These are phyloP conservation scores for Chaetomium globosum DNA, from an alignment of 2,329 filamentous ascomycete species.

Conservation along the genomic window DNA sequence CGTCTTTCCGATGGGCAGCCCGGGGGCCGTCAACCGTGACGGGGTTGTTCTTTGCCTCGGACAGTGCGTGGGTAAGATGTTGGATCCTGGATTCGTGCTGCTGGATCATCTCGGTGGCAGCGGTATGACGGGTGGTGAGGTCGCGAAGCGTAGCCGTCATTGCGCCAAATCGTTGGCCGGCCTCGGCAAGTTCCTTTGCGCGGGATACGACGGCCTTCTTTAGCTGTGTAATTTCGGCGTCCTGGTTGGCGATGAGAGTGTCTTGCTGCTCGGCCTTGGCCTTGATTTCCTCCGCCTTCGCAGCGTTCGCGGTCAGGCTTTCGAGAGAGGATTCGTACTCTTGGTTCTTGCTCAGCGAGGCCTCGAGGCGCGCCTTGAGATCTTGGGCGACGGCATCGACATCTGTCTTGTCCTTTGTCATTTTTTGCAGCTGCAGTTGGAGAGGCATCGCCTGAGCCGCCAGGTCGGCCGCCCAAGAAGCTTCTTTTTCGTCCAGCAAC, in stretches of 20 bases:
- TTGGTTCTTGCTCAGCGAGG: background rate
- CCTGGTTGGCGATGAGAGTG: conserved; percentile 1
- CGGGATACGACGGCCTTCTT: background rate
- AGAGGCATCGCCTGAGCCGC: conserved; percentile 5
- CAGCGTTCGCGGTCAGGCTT: background rate
- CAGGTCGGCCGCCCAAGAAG: conserved; percentile 3
- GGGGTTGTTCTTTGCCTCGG: background rate
- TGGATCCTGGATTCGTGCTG: conserved; percentile 1
- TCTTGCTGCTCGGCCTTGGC: background rate
- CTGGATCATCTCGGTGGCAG: background rate
- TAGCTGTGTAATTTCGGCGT: background rate
- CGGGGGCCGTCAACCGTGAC: background rate
- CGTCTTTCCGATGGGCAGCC: background rate
- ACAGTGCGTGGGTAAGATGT: background rate
- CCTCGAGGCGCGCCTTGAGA: background rate
- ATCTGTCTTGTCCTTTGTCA: background rate
- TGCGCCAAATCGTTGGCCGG: background rate
- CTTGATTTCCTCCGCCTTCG: background rate
- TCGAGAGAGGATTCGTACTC: background rate
- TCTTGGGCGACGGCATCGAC: background rate
- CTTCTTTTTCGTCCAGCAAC: conserved; percentile 8
- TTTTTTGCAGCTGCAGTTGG: conserved; percentile 10
- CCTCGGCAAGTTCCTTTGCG: conserved; percentile 4
- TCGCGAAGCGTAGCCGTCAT: background rate
- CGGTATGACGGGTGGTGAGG: background rate